phyloP scores from a whole-genome alignment of 352 stramenopile genomes.

The Pythium myriotylum region DNA sequence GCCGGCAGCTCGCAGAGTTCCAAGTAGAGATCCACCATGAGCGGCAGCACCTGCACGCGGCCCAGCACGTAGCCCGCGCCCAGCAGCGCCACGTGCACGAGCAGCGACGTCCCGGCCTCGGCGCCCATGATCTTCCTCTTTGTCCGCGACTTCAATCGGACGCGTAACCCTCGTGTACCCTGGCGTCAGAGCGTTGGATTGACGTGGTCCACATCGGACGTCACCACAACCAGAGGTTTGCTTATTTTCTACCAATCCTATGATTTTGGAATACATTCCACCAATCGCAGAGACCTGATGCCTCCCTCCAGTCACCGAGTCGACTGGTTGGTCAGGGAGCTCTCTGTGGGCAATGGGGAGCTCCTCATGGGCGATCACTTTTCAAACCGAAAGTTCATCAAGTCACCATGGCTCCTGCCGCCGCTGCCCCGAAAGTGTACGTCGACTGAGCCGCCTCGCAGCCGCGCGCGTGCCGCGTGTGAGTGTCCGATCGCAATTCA shows the following conservation, averaged over 20 bases:
- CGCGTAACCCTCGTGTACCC: constrained; percentile 17
- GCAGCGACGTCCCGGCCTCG: constrained; percentile 51
- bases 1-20: constrained; percentile 48
- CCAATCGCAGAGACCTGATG: constrained; percentile 11
- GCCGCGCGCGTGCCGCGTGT: constrained; percentile 6
- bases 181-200: constrained; percentile 26
- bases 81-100: constrained; percentile 66
- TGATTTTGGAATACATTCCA: constrained; percentile 5
- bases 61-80: constrained; percentile 68
- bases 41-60: constrained; percentile 50
- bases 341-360: too few species aligned
- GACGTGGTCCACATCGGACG: constrained; percentile 14
- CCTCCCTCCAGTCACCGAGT: constrained; percentile 18
- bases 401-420: constrained; percentile 72
- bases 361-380: constrained; percentile 47
- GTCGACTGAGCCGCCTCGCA: constrained; percentile 25
- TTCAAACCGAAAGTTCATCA: constrained; percentile 87
- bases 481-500: constrained; percentile 18
- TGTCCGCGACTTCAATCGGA: constrained; percentile 17
- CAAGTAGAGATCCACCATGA: constrained; percentile 43
- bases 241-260: constrained; percentile 19
- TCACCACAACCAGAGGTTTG: not conserved
- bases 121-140: constrained; percentile 33
- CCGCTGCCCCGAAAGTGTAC: constrained; percentile 82
- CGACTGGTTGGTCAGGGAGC: constrained; percentile 14